phyloP scores from a whole-genome alignment of 169 alveolate species.

The Eimeria necatrix region DNA sequence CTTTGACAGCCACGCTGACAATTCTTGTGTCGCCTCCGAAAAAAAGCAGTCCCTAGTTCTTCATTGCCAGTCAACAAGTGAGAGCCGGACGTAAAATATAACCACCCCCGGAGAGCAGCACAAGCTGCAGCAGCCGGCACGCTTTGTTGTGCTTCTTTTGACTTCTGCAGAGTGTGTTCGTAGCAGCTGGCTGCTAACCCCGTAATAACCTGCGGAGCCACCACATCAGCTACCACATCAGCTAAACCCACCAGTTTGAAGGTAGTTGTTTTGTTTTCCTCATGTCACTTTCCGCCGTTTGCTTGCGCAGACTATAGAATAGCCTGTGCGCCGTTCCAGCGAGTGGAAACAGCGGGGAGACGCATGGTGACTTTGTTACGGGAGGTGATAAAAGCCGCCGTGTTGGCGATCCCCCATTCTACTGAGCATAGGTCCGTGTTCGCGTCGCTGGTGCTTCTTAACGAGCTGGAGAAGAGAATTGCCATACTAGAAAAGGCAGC shows the following conservation, averaged over 20 bases:
- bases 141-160: no score
- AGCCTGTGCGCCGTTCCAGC: conserved; percentile 24
- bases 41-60: conserved; percentile 16
- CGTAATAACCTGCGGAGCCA: no score
- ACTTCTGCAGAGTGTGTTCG: no score
- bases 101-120: no score
- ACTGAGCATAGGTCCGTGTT: neutral
- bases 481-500: neutral
- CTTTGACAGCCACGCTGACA: conserved; percentile 48
- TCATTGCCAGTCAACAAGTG: conserved; percentile 8
- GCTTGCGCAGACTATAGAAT: neutral
- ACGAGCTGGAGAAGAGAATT: neutral
- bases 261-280: neutral
- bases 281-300: neutral
- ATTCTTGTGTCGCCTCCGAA: conserved; percentile 29
- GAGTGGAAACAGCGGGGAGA: conserved; percentile 12
- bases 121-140: no score
- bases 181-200: no score
- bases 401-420: neutral
- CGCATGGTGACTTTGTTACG: neutral
- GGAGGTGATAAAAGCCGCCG: neutral
- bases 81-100: neutral
- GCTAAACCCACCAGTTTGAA: no score
- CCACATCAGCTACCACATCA: no score
- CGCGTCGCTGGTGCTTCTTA: neutral